Percentiles rank a stretch among this genome's conserved stretches.
Conservation (phyloP, 176 grass and related monocot genomes). For the Eragrostis nindensis region DNA sequence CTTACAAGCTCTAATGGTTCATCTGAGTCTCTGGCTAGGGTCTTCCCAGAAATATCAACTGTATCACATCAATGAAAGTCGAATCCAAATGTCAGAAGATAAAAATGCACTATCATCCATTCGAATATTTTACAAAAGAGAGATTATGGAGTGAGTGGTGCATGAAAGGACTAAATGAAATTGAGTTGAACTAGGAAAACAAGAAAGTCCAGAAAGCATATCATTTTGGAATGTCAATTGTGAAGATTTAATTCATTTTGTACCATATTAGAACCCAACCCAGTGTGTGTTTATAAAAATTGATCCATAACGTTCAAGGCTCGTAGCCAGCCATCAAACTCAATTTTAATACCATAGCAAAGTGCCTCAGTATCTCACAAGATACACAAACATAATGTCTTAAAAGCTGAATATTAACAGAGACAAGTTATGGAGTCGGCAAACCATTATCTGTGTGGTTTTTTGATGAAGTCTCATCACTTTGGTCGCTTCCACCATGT, state of each 20-base stretch:
- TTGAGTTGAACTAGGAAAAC: constrained; percentile 20
- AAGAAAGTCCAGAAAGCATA: constrained; percentile 13
- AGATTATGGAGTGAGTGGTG: constrained; percentile 13
- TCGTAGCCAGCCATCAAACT: not conserved
- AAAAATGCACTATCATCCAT: constrained; percentile 9
- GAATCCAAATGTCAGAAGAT: constrained; percentile 41
- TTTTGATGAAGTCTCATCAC: constrained; percentile 46
- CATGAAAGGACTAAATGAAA: constrained; percentile 21
- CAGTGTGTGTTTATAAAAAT: not conserved
- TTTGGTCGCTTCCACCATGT: constrained; percentile 53
- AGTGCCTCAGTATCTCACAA: not conserved
- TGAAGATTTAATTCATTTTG: not conserved
- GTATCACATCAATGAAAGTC: constrained; percentile 52
- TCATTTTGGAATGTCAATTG: not conserved
- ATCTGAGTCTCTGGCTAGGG: constrained; percentile 56
- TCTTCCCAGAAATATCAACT: constrained; percentile 65
- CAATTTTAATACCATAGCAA: constrained; percentile 39
- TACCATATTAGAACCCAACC: constrained; percentile 5
- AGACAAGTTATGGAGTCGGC: constrained; percentile 19
- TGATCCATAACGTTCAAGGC: not conserved
- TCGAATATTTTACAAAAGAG: constrained; percentile 9
- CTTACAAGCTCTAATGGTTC: constrained; percentile 58
- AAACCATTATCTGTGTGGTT: constrained; percentile 67
- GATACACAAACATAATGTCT: constrained; percentile 10
- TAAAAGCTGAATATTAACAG: constrained; percentile 12